Evolutionary conservation across 768 basidiomycete genomes (phyloP).

Genomic region (Phallus indusiatus): DNA sequence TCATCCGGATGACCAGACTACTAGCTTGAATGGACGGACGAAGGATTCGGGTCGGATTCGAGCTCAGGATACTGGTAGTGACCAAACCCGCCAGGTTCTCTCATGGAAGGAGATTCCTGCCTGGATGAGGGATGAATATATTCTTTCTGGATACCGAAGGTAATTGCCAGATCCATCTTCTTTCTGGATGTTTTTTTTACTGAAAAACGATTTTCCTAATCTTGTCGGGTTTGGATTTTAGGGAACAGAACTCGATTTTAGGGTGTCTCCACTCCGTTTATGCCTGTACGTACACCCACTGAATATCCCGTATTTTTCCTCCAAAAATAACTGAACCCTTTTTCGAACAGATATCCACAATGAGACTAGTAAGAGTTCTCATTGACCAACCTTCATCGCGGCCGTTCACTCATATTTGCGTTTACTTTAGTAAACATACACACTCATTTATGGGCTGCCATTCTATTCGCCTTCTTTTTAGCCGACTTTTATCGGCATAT

Average conservation of each 20-base stretch:
- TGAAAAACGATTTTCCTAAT: constrained; percentile 8
- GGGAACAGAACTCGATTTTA: constrained; percentile 56
- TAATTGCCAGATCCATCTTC: constrained; percentile 20
- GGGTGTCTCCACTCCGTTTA: constrained; percentile 41
- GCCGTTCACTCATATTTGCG: too few relatives aligned
- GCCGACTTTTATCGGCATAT: constrained; percentile 46
- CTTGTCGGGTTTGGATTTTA: constrained; percentile 19
- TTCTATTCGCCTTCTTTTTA: constrained; percentile 50
- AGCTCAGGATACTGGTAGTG: too few relatives aligned
- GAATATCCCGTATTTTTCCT: constrained; percentile 15
- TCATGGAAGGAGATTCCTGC: constrained; percentile 52
- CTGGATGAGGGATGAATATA: constrained; percentile 68
- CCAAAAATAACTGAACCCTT: constrained; percentile 15
- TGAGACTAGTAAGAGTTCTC: constrained; percentile 47
- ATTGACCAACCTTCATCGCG: background rate
- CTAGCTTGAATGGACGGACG: background rate
- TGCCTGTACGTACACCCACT: background rate
- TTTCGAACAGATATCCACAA: constrained; percentile 56
- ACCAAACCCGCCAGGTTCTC: constrained; percentile 19
- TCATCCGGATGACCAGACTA: background rate
- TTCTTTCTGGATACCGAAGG: constrained; percentile 62
- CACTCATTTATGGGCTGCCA: constrained; percentile 64
- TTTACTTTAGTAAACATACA: constrained; percentile 79
- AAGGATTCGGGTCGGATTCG: too few relatives aligned
- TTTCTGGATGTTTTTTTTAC: background rate